Evolutionary conservation across 805 yeast genomes (phyloP), one percentile per base, ranked within the genome.

Genomic region (Yarrowia sp.): DNA sequence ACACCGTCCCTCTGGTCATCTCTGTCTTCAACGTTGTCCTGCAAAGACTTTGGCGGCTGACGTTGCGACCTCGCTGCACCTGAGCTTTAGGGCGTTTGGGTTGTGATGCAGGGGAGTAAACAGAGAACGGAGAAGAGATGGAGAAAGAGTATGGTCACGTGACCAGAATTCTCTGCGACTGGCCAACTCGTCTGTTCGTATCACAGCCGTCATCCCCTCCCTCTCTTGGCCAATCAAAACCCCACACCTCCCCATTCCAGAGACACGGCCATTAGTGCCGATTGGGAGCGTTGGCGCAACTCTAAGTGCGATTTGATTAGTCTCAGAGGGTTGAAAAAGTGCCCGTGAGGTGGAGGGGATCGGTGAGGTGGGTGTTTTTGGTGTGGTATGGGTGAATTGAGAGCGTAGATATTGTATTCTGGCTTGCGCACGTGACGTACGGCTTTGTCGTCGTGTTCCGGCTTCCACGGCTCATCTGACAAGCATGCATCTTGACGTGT

Each of bases 31-130:
- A 46, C 50, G n/a, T 46, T 19, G 50, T 46, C 32, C 15, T 12
- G 7, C 11, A n/a, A 8, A n/a, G 46, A 42, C 46, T 42, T 42
- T 45, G 32, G 32, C 32, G 32, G 32, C 4, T 26, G 32, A 26
- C 32, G 32, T 26, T 26, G 32, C 32, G 32, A 41, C 43, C 43
- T 8, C 8, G 46, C 46, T 42, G 46, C 46, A 42, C 10, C n/a
- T 8, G 46, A 42, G 46, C 46, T n/a, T n/a, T n/a, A 8, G 16
- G 14, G 48, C 48, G 48, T 49, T 52, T 52, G 56, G 55, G 55
- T 49, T 49, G 55, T 16, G 56, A 41, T 52, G 56, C 56, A 52
- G 56, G 56, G 56, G 56, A 36, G 36, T 26, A 8, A 35, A n/a
- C 55, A 12, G 14, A 5, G 32, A 26, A 26, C 32, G 32, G 32